Conservation (phyloP, 108 stramenopile genomes). For the Mediolabrus comicus region DNA sequence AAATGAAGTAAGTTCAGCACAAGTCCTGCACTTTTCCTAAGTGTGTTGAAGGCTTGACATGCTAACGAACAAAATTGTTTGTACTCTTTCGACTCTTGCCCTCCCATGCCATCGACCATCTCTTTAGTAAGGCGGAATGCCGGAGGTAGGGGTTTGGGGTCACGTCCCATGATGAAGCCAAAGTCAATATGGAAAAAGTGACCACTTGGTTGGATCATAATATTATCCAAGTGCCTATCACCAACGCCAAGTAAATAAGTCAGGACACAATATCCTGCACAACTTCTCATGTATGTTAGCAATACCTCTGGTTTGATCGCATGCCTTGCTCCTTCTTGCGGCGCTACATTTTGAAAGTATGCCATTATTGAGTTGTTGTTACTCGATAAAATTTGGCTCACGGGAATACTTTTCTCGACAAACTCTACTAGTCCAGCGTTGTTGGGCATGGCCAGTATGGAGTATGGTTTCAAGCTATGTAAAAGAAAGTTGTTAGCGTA, state of each 20-base stretch:
- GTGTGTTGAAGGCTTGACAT: constrained; percentile 94
- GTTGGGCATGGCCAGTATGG: constrained; percentile 88
- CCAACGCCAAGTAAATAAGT: constrained; percentile 88
- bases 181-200: constrained; percentile 87
- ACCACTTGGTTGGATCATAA: constrained; percentile 76
- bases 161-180: constrained; percentile 88
- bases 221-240: constrained; percentile 86
- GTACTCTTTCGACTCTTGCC: constrained; percentile 86
- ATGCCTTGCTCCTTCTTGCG: constrained; percentile 62
- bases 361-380: constrained; percentile 79
- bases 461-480: constrained; percentile 38
- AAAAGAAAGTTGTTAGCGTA: not conserved
- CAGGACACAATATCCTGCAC: constrained; percentile 90
- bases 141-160: constrained; percentile 95
- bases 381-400: constrained; percentile 89
- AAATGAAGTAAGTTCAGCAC: constrained; percentile 93
- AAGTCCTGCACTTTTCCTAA: constrained; percentile 95
- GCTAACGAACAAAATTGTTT: constrained; percentile 92
- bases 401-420: constrained; percentile 87
- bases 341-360: constrained; percentile 69
- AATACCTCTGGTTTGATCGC: constrained; percentile 53
- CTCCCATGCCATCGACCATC: constrained; percentile 98
- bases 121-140: constrained; percentile 90
- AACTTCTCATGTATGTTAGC: constrained; percentile 75
- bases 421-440: constrained; percentile 95